Evolutionary conservation across 2,329 filamentous ascomycete species (phyloP), one percentile per base, ranked within the genome.

Genomic region (Cladophialophora bantiana): DNA sequence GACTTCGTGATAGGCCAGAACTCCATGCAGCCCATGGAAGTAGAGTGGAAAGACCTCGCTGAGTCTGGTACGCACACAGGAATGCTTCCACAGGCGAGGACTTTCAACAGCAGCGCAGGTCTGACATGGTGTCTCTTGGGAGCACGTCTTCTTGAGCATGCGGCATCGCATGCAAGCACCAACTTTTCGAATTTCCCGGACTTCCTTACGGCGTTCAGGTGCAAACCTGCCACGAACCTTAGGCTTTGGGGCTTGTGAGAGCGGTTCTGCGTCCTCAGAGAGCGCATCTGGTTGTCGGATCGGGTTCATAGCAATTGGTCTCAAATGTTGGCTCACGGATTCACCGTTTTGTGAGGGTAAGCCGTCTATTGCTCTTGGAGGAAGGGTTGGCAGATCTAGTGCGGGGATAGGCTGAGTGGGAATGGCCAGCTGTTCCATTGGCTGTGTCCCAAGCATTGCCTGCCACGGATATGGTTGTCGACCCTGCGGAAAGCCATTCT

Each of bases 71-170:
- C 86, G 81, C 53, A 88, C 82, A 70, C 86, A 89, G 7, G 82
- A 83, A 66, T 84, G 81, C 72, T 87, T 88, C 86, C 86, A 89
- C 20, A 88, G 71, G 48, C 86, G 81, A 40, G 86, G 86, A 66
- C 83, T 85, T 72, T 87, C 85, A n/a, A 89, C 84, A 67, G 83
- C 83, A 59, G 80, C 80, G 69, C 86, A 89, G 9, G 85, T 86
- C 32, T 78, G 83, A 74, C 86, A 89, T 15, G 86, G 86, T 45
- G 81, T 87, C 20, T 85, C 85, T 38, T 84, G 84, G 7, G 86
- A 88, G 71, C 86, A 89, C 76, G 85, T 84, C 72, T 89, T 89
- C 77, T 88, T 89, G 31, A 89, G 77, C 86, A 89, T 88, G 13
- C 86, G 84, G 73, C 86, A 89, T 38, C 86, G 83, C 68, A 88